Base-by-base conservation (phyloP, 331 rosid genomes). In the Quercus phellos region DNA sequence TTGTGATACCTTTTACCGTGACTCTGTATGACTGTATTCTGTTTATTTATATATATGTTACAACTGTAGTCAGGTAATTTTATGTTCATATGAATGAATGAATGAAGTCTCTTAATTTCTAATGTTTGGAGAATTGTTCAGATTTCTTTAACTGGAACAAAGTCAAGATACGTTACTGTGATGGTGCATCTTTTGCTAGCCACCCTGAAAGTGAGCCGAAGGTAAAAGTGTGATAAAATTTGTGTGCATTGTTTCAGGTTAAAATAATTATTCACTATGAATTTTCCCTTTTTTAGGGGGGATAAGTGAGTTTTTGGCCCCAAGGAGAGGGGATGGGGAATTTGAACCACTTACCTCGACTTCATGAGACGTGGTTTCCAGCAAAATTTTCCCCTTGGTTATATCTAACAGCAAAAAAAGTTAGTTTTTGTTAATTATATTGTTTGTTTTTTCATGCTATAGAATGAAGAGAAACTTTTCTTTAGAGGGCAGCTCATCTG, bases 91-190 rank as follows among this genome's bases (percentile, higher is more conserved):
- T 73, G 30, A 17, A 55, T 32, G 73, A 38, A 46, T 11, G 51
- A 70, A 22, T 74, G 70, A 68, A 78, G 71, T 83, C 55, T 66
- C 80, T 81, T 83, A 32, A 74, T 43, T 38, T 38, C 60, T 83
- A 34, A 73, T 64, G 66, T 74, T 53, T 79, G 70, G 85, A 81
- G 77, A 78, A 17, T 75, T 83, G 58, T 78, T 71, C 84, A 94
- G 98, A 92, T 80, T 94, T 94, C 86, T 94, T 81, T 84, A 90
- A 90, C 87, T 92, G 98, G 98, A 94, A 94, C 88, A 90, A 89
- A 84, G 93, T 94, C 87, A 89, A 85, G 90, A 79, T 94, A 72
- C 94, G 97, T 63, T 94, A 94, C 68, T 94, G 98, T 82, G 98
- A 94, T 58, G 98, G 97, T 9, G 97, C 97, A 19, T 94, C 96